These are phyloP conservation scores for Talaromyces piceae DNA, from an alignment of 2,329 filamentous ascomycete species.

Conservation along the genomic window DNA sequence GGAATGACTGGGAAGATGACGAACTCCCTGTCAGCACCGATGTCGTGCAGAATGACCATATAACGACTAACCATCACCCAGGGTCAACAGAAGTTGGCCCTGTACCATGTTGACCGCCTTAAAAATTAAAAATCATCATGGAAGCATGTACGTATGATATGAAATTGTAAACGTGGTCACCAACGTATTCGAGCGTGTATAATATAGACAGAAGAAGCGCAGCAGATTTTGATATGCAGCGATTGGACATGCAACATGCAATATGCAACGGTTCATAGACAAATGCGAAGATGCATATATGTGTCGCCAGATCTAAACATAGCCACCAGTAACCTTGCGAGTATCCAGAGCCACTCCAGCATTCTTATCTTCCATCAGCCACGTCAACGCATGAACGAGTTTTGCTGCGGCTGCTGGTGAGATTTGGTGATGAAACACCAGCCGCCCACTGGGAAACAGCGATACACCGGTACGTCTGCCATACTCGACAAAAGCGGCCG, in stretches of 20 bases:
- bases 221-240: neutral
- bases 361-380: conserved; percentile 18
- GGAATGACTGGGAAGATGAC: conserved; percentile 25
- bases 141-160: neutral
- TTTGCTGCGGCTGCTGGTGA: conserved; percentile 15
- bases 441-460: conserved; percentile 16
- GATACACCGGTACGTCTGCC: conserved; percentile 15
- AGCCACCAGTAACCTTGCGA: conserved; percentile 14
- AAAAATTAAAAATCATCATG: neutral
- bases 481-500: conserved; percentile 16
- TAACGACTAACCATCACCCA: neutral
- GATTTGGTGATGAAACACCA: conserved; percentile 24
- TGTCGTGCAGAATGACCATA: neutral
- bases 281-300: neutral
- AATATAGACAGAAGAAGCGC: neutral
- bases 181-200: neutral
- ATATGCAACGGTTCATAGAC: neutral
- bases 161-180: neutral
- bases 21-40: neutral
- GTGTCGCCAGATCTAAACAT: conserved; percentile 5
- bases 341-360: conserved; percentile 14
- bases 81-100: neutral
- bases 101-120: neutral
- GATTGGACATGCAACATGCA: neutral
- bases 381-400: conserved; percentile 15